Percentiles rank a stretch among this genome's conserved stretches.
These are phyloP conservation scores for Xylaria digitata DNA, from an alignment of 2,329 filamentous ascomycete species.

Conservation along the genomic window DNA sequence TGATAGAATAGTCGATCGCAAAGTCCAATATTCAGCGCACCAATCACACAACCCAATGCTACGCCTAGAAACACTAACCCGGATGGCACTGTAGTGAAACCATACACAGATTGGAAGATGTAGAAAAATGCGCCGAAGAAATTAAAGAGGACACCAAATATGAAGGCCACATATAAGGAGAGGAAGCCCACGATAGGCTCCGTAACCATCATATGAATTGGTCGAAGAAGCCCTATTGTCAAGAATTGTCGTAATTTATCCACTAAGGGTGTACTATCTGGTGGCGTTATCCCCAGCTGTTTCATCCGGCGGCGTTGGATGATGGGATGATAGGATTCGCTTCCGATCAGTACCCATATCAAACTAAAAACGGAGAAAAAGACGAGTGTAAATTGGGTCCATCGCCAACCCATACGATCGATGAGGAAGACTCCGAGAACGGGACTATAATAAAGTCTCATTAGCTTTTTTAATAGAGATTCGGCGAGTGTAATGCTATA, in stretches of 20 bases:
- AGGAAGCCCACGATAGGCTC: constrained; percentile 72
- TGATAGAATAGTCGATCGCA: constrained; percentile 59
- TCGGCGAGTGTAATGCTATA: neutral
- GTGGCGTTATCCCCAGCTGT: constrained; percentile 49
- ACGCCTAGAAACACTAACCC: constrained; percentile 60
- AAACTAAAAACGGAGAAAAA: constrained; percentile 58
- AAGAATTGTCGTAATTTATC: constrained; percentile 52
- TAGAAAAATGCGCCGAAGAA: constrained; percentile 65
- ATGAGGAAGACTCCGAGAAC: constrained; percentile 62
- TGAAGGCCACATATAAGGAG: constrained; percentile 61
- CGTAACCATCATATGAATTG: constrained; percentile 67
- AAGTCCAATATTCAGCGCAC: constrained; percentile 54
- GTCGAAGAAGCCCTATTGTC: constrained; percentile 59
- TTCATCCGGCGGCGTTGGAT: constrained; percentile 55
- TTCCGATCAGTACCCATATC: constrained; percentile 54
- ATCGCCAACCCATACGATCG: constrained; percentile 61
- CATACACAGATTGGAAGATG: constrained; percentile 59
- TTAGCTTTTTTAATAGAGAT: constrained; percentile 27
- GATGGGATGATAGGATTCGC: constrained; percentile 69
- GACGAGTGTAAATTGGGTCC: constrained; percentile 64
- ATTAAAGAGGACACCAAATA: constrained; percentile 64
- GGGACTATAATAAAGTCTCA: constrained; percentile 50
- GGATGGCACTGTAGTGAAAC: constrained; percentile 56
- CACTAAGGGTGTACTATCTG: constrained; percentile 42
- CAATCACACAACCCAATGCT: constrained; percentile 59